Conservation (phyloP, 1,139 yeast species). For the Meyerozyma elateridarum region DNA sequence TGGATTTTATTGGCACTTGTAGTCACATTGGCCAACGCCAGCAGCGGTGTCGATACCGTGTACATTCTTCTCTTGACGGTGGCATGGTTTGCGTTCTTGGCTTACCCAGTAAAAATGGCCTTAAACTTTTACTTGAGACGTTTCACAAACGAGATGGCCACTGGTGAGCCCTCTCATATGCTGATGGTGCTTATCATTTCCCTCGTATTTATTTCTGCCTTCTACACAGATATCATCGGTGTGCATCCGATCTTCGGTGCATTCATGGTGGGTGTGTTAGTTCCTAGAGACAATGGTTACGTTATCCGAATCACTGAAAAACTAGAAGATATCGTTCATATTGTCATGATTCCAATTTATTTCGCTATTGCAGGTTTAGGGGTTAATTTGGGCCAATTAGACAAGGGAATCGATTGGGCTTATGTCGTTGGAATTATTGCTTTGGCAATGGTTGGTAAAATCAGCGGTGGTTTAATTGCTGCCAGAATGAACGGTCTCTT, state of each 20-base stretch:
- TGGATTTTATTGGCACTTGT: slow-evolving; percentile 76
- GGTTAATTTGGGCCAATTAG: slow-evolving; percentile 59
- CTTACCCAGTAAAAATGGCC: slow-evolving; percentile 50
- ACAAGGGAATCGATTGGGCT: slow-evolving; percentile 70
- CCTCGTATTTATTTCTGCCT: slow-evolving; percentile 60
- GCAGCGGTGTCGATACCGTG: slow-evolving; percentile 61
- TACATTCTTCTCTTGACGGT: slow-evolving; percentile 60
- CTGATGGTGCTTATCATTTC: slow-evolving; percentile 54
- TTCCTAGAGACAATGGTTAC: slow-evolving; percentile 75
- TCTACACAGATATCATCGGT: slow-evolving; percentile 76
- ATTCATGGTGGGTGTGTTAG: slow-evolving; percentile 67
- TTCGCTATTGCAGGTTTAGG: slow-evolving; percentile 75
- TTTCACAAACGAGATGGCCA: slow-evolving; percentile 45
- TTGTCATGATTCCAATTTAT: slow-evolving; percentile 67
- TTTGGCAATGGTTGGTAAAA: slow-evolving; percentile 63
- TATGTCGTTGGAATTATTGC: slow-evolving; percentile 62
- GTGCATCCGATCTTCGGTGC: slow-evolving; percentile 84
- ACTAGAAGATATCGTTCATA: slow-evolving; percentile 71
- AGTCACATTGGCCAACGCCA: slow-evolving; percentile 69
- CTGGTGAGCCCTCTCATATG: slow-evolving; percentile 60
- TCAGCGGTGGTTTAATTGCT: slow-evolving; percentile 61
- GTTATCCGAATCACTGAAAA: slow-evolving; percentile 65
- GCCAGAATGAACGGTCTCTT: slow-evolving; percentile 57
- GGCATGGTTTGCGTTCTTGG: slow-evolving; percentile 62
- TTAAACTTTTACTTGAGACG: slow-evolving; percentile 39